phyloP scores from a whole-genome alignment of 2,329 filamentous ascomycete genomes.

The Periconia sp. region DNA sequence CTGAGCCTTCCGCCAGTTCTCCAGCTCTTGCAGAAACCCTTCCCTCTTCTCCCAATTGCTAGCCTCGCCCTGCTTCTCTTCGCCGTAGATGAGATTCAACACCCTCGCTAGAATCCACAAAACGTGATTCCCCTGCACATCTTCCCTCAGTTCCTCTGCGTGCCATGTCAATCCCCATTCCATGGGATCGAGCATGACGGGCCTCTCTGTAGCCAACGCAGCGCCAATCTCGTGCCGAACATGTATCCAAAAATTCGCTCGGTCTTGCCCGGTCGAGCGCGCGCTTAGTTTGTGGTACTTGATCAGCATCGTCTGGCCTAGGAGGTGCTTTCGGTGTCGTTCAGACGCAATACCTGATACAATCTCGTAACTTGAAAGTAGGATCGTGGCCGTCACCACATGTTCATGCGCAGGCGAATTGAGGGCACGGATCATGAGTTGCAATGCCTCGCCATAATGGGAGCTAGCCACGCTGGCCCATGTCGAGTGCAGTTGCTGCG shows the following conservation, averaged over 20 bases:
- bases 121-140: slow-evolving; percentile 34
- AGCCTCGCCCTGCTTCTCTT: slow-evolving; percentile 14
- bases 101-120: slow-evolving; percentile 38
- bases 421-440: slow-evolving; percentile 31
- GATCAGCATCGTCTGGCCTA: slow-evolving; percentile 33
- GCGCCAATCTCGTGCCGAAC: slow-evolving; percentile 36
- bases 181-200: slow-evolving; percentile 28
- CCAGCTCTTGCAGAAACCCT: slow-evolving; percentile 27
- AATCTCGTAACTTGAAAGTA: slow-evolving; percentile 39
- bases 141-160: slow-evolving; percentile 32
- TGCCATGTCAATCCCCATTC: slow-evolving; percentile 36
- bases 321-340: slow-evolving; percentile 32
- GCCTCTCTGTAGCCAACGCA: slow-evolving; percentile 31
- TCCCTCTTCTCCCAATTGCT: slow-evolving; percentile 18
- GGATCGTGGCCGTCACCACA: slow-evolving; percentile 35
- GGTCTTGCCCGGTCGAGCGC: slow-evolving; percentile 28
- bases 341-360: slow-evolving; percentile 28
- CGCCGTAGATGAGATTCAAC: slow-evolving; percentile 30
- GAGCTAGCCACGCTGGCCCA: slow-evolving; percentile 32
- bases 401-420: slow-evolving; percentile 28
- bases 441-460: slow-evolving; percentile 35
- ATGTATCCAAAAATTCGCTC: slow-evolving; percentile 42
- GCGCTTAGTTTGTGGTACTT: slow-evolving; percentile 31
- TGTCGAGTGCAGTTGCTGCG: slow-evolving; percentile 18
- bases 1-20: slow-evolving; percentile 28